Evolutionary conservation across 345 rosid species (phyloP), one percentile per base, ranked within the genome.

Genomic region (Passiflora organensis): DNA sequence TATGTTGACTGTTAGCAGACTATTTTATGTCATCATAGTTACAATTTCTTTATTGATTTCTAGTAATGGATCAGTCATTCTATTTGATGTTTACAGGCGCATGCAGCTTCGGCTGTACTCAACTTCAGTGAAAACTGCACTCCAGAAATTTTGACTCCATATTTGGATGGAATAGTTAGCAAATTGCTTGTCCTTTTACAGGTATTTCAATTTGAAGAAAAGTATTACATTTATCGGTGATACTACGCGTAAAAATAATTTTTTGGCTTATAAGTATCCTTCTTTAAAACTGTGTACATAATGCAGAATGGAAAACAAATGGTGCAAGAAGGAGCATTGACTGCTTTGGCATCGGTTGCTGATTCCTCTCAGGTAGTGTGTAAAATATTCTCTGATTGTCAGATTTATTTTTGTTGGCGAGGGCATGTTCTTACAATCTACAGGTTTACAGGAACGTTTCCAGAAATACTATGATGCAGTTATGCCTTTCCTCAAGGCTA

Each of bases 271-370:
- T n/a, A 0, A 28, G 8, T 2, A 20, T 18, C 6, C 17, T 28
- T 5, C 20, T 15, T 8, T 32, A 46, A 22, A 55, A 57, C 32
- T 59, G 8, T 64, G 12, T 36, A 47, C 18, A n/a, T 28, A 8
- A 28, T 55, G 65, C 67, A 94, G 99, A 89, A 87, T 82, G 96
- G 91, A 68, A 94, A 87, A 52, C 99, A 89, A 83, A 89, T 94
- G 99, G 99, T 94, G 69, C 97, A 94, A 87, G 99, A 89, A 78
- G 99, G 99, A 46, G 99, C 99, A 20, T 78, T 94, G 76, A 94
- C 99, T 56, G 99, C 99, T 60, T 79, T 94, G 74, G 99, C 99
- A 43, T 94, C 99, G 24, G 99, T 94, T 69, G 97, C 99, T 43
- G 99, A 94, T 67, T 94, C 99, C 25, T 94, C 99, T 55, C 99